These are phyloP conservation scores for Lotmaria passim DNA, from an alignment of 208 protist genomes.

Conservation along the genomic window DNA sequence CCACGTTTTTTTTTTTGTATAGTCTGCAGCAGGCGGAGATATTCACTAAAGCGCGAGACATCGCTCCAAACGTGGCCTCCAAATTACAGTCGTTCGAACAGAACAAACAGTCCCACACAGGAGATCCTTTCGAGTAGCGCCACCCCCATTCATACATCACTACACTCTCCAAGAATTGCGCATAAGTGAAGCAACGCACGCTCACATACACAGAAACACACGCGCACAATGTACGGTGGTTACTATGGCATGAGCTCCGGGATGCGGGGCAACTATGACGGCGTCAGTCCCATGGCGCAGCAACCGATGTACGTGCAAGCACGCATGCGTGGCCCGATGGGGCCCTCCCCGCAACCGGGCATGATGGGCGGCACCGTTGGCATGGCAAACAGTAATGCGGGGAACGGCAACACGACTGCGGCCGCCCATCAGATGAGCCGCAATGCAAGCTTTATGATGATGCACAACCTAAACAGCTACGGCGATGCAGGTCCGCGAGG, in stretches of 20 bases:
- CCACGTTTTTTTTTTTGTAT: no score
- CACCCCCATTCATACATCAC: no score
- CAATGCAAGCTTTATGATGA: constrained; percentile 35
- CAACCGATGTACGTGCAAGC: constrained; percentile 20
- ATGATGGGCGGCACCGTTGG: constrained; percentile 1
- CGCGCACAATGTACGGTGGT: constrained; percentile 27
- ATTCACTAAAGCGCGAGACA: no score
- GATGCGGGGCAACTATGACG: constrained; percentile 26
- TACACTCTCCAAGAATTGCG: no score
- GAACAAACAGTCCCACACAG: no score
- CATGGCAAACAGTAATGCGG: not conserved
- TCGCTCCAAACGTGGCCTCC: no score
- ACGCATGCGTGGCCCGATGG: constrained; percentile 15
- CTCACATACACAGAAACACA: constrained; percentile 7
- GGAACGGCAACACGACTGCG: not conserved
- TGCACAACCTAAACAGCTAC: constrained; percentile 29
- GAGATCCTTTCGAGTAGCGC: no score
- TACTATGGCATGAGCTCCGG: constrained; percentile 36
- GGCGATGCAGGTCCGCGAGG: constrained; percentile 7
- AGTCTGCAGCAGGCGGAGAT: no score
- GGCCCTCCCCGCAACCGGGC: not conserved
- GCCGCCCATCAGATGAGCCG: constrained; percentile 10
- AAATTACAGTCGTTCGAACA: no score
- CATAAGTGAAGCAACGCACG: no score
- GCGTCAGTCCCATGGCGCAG: constrained; percentile 18